Conservation (phyloP, 2,329 filamentous ascomycete genomes). For the Lizonia empirigonia region DNA sequence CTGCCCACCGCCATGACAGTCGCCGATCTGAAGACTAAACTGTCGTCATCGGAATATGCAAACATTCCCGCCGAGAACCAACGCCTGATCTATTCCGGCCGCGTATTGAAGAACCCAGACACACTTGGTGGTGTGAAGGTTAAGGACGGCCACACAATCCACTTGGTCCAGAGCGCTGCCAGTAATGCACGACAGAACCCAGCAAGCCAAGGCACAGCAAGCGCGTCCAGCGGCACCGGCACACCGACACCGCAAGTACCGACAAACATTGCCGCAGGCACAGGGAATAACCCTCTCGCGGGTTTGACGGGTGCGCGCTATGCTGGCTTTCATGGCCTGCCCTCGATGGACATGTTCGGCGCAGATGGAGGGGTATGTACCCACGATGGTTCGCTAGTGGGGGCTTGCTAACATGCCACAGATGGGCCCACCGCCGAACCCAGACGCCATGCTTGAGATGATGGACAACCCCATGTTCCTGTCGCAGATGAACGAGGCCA, state of each 20-base stretch:
- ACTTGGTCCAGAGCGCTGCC: slow-evolving; percentile 93
- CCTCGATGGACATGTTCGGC: slow-evolving; percentile 86
- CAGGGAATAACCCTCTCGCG: slow-evolving; percentile 83
- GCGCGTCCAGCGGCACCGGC: slow-evolving; percentile 45
- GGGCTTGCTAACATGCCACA: slow-evolving; percentile 48
- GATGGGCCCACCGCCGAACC: slow-evolving; percentile 87
- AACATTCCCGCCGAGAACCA: slow-evolving; percentile 87
- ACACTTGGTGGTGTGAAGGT: slow-evolving; percentile 87
- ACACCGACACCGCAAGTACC: slow-evolving; percentile 67
- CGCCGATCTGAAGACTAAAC: slow-evolving; percentile 85
- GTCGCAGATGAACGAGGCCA: slow-evolving; percentile 88
- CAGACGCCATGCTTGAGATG: slow-evolving; percentile 82
- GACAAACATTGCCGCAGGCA: slow-evolving; percentile 78
- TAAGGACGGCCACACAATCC: slow-evolving; percentile 92
- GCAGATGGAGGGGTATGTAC: slow-evolving; percentile 89
- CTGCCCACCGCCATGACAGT: slow-evolving; percentile 78
- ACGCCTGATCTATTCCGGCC: slow-evolving; percentile 95
- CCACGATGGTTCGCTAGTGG: neutral
- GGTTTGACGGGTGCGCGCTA: slow-evolving; percentile 91
- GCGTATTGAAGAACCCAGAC: slow-evolving; percentile 94
- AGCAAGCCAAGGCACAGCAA: slow-evolving; percentile 53
- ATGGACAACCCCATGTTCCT: slow-evolving; percentile 87
- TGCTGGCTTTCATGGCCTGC: slow-evolving; percentile 87
- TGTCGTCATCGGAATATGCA: slow-evolving; percentile 80
- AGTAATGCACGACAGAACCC: slow-evolving; percentile 74